Base-by-base conservation (phyloP, 2,329 filamentous ascomycete genomes). In the Paracoccidioides lutzii region DNA sequence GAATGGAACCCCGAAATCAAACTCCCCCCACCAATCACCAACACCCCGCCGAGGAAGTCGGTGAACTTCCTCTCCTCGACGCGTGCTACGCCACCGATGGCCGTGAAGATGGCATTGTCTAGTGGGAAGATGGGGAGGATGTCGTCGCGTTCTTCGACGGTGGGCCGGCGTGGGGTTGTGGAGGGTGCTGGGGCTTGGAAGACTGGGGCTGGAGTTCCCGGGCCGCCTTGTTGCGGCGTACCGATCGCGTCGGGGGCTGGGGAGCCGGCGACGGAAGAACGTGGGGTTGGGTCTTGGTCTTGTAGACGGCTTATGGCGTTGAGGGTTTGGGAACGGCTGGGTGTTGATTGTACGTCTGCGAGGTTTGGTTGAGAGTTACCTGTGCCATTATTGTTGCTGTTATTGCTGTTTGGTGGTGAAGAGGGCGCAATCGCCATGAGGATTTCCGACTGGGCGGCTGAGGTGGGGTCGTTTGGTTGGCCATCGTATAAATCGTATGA, bases 401-500 rank as follows among this genome's bases (percentile, higher is more conserved):
- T 53, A 37, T 67, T 66, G 30, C 59, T 56, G 42, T 63, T 69
- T 28, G 62, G 60, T 48, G 55, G 59, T 22, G 59, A 56, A 15
- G 63, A 70, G 40, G 69, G 78, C 60, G 69, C 75, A 54, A 79
- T 77, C 42, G 75, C 73, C 41, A 77, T 74, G 59, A 82, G 71
- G 37, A 85, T 77, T 46, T 79, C 84, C 7, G 88, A 76, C 71
- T 98, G 93, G 4, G 93, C 91, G 7, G 84, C 78, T 0, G 93
- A 95, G 1, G 83, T 75, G 0, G 93, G 93, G 66, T 98, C 93
- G 67, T 97, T 95, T 0, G 90, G 88, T 10, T 91, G 86, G 33
- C 86, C 84, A 59, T 97, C 93, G 69, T 98, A 98, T 10, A 94
- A 83, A 67, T 98, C 95, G 64, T 90, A 90, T 0, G 91, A 96